These are phyloP conservation scores for Ceratocystis papillata DNA, from an alignment of 2,329 filamentous ascomycete genomes.

Conservation along the genomic window DNA sequence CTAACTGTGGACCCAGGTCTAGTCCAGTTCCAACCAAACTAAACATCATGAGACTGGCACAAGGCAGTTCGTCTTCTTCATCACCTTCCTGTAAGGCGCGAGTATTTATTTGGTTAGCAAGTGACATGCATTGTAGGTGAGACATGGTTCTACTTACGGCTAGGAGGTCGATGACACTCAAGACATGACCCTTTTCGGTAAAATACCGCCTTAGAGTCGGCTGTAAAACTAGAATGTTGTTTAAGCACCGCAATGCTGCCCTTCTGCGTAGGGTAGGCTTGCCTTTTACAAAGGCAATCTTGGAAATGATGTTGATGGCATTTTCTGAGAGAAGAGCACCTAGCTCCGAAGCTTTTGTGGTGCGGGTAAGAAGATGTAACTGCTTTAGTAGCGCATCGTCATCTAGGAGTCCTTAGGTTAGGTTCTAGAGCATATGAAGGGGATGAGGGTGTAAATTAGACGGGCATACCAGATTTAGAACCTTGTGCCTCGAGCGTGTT, in stretches of 20 bases:
- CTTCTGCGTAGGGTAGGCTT: constrained; percentile 19
- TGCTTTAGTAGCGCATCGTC: constrained; percentile 22
- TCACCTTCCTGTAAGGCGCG: constrained; percentile 21
- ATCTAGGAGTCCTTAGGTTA: constrained; percentile 12
- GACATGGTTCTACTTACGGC: constrained; percentile 12
- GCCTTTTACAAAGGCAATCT: constrained; percentile 22
- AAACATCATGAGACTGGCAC: constrained; percentile 25
- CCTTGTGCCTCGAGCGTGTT: constrained; percentile 15
- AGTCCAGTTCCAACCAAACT: constrained; percentile 24
- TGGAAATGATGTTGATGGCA: constrained; percentile 20
- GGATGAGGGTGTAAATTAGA: neutral
- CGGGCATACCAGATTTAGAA: constrained; percentile 19
- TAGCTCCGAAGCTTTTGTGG: constrained; percentile 16
- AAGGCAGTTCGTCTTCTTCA: constrained; percentile 25
- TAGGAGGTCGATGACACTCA: constrained; percentile 22
- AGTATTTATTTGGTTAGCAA: neutral
- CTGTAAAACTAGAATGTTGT: constrained; percentile 25
- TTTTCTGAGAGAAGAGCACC: constrained; percentile 17
- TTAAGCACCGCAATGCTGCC: constrained; percentile 22
- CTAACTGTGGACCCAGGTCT: constrained; percentile 37
- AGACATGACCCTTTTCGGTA: constrained; percentile 23
- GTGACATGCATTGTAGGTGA: neutral
- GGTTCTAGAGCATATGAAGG: neutral
- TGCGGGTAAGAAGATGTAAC: constrained; percentile 22
- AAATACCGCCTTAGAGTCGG: constrained; percentile 24